Percentiles rank a stretch among this genome's conserved stretches.
These are phyloP conservation scores for Rutstroemia sp. DNA, from an alignment of 2,329 filamentous ascomycete species.

Conservation along the genomic window DNA sequence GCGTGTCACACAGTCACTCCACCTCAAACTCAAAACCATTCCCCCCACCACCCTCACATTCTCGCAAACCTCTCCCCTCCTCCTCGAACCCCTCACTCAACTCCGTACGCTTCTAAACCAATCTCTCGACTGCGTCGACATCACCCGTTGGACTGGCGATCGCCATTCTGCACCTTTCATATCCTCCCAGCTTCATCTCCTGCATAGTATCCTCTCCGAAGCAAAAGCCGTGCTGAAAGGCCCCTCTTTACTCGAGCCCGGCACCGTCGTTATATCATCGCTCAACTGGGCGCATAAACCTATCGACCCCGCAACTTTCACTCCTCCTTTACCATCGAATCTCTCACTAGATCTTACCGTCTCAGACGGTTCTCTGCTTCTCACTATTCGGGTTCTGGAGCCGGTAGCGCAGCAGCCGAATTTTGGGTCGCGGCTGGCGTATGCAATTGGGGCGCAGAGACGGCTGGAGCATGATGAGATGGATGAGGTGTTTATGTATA, in stretches of 20 bases:
- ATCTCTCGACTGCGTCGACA: constrained; percentile 73
- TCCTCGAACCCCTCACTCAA: constrained; percentile 62
- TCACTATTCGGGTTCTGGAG: constrained; percentile 64
- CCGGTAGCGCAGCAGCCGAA: constrained; percentile 52
- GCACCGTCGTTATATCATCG: constrained; percentile 18
- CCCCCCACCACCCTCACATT: constrained; percentile 31
- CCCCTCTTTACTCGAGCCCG: constrained; percentile 28
- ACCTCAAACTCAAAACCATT: constrained; percentile 67
- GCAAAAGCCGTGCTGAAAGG: constrained; percentile 50
- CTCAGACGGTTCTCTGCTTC: constrained; percentile 61
- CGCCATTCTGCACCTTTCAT: constrained; percentile 45
- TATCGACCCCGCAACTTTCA: constrained; percentile 40
- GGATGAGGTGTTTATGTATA: constrained; percentile 63
- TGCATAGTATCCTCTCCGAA: constrained; percentile 47
- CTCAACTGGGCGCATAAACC: constrained; percentile 25
- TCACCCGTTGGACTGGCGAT: constrained; percentile 67
- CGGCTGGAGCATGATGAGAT: constrained; percentile 72
- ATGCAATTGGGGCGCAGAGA: constrained; percentile 58
- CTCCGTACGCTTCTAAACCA: constrained; percentile 74
- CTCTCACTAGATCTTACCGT: constrained; percentile 70
- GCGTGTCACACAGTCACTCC: constrained; percentile 50
- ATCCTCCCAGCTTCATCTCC: constrained; percentile 46
- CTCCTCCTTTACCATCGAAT: constrained; percentile 53
- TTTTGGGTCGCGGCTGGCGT: constrained; percentile 59
- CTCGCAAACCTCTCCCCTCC: constrained; percentile 39